phyloP scores from a whole-genome alignment of 2,329 filamentous ascomycete genomes.

The Diaporthe nobilis region DNA sequence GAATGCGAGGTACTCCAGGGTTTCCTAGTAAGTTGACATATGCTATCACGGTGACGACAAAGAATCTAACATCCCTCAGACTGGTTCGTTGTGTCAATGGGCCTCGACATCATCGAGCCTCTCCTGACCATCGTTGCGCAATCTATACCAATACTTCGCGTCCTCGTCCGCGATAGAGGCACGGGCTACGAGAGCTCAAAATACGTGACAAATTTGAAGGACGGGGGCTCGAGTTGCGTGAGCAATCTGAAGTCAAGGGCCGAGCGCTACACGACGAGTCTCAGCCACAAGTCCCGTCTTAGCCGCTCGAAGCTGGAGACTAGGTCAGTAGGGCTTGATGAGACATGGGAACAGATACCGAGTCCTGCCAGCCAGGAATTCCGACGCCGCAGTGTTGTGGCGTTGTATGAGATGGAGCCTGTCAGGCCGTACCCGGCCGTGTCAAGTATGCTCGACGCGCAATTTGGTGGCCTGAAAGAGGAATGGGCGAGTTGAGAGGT shows the following conservation, averaged over 20 bases:
- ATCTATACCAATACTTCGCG: slow-evolving; percentile 30
- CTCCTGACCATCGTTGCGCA: slow-evolving; percentile 29
- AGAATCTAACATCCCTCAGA: not conserved
- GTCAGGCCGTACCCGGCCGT: slow-evolving; percentile 17
- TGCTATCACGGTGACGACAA: not conserved
- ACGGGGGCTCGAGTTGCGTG: slow-evolving; percentile 1
- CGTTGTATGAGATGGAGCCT: slow-evolving; percentile 18
- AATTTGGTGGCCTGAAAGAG: slow-evolving; percentile 9
- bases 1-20: not conserved
- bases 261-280: not conserved
- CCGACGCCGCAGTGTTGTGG: slow-evolving; percentile 6
- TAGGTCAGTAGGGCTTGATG: not conserved
- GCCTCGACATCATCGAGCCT: slow-evolving; percentile 24
- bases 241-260: slow-evolving; percentile 1
- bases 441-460: slow-evolving; percentile 12
- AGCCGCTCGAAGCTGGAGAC: not conserved
- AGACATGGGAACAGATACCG: slow-evolving; percentile 3
- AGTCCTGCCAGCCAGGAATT: not conserved
- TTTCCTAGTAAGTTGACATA: not conserved
- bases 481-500: slow-evolving; percentile 8
- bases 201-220: not conserved
- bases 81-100: slow-evolving; percentile 22
- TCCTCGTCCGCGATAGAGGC: slow-evolving; percentile 9
- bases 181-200: slow-evolving; percentile 13
- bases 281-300: not conserved